Evolutionary conservation across 495 filamentous ascomycete species (phyloP).

Genomic region (Penicillium cinerascens): DNA sequence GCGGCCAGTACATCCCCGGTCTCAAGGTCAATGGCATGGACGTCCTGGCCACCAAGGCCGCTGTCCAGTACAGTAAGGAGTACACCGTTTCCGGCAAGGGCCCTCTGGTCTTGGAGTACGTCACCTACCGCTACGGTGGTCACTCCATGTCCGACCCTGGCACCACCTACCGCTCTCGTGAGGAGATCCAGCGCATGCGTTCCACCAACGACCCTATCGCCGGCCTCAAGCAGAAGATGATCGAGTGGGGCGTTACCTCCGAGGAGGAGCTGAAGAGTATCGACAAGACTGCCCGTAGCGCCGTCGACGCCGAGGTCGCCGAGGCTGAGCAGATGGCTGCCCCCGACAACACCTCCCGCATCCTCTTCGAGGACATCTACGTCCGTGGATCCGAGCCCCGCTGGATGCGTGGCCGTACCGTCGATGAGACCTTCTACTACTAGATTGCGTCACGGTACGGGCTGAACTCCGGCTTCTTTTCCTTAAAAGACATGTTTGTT

Average conservation of each 20-base stretch:
- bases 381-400: conserved; percentile 84
- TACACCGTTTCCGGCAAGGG: conserved; percentile 78
- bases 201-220: conserved; percentile 97
- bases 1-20: conserved; percentile 98
- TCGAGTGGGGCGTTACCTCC: conserved; percentile 87
- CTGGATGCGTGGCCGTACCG: conserved; percentile 83
- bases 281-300: conserved; percentile 82
- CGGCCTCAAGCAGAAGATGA: conserved; percentile 93
- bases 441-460: conserved; percentile 23
- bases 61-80: conserved; percentile 86
- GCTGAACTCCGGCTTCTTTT: conserved; percentile 4
- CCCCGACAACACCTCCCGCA: conserved; percentile 72
- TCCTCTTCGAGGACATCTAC: conserved; percentile 96
- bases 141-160: conserved; percentile 99
- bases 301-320: conserved; percentile 87
- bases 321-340: conserved; percentile 80
- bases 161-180: conserved; percentile 97
- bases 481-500: conserved; percentile 14
- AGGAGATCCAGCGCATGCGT: conserved; percentile 99
- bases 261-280: conserved; percentile 97
- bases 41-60: conserved; percentile 95
- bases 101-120: conserved; percentile 94
- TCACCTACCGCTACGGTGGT: conserved; percentile 98
- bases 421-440: conserved; percentile 95
- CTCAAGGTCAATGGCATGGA: conserved; percentile 99